Evolutionary conservation across 306 rosid species (phyloP).

Genomic region (Trifolium repens): DNA sequence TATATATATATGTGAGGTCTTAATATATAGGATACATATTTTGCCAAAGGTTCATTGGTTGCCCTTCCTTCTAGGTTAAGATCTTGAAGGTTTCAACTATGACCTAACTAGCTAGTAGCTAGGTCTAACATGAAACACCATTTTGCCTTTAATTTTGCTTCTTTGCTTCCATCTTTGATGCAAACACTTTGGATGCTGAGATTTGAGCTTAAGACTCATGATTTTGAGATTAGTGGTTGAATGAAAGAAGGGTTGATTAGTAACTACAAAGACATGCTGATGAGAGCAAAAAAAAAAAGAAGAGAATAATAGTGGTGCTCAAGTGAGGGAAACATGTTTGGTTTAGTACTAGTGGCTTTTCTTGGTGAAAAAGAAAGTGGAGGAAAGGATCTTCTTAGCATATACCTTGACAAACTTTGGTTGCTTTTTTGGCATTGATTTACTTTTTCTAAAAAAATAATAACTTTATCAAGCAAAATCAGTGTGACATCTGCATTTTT

Average conservation of each 20-base stretch:
- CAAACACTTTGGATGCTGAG: neutral
- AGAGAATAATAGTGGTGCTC: slow-evolving; percentile 20
- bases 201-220: slow-evolving; percentile 19
- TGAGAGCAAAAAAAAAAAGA: neutral
- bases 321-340: slow-evolving; percentile 26
- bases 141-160: neutral
- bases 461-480: neutral
- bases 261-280: neutral
- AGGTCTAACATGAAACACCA: slow-evolving; percentile 7
- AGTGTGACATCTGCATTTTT: slow-evolving; percentile 1
- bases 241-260: neutral
- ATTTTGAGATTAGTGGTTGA: neutral
- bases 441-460: neutral
- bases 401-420: slow-evolving; percentile 2
- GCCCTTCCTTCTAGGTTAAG: slow-evolving; percentile 26
- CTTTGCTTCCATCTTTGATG: slow-evolving; percentile 2
- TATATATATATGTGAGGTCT: neutral
- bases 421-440: slow-evolving; percentile 1
- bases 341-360: slow-evolving; percentile 21
- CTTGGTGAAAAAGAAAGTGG: slow-evolving; percentile 12
- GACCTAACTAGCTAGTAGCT: slow-evolving; percentile 2
- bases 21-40: neutral
- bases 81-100: slow-evolving; percentile 27
- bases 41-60: slow-evolving; percentile 27
- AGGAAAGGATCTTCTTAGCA: slow-evolving; percentile 14